These are phyloP conservation scores for Areca catechu DNA, from an alignment of 176 grass and related monocot species.

Conservation along the genomic window DNA sequence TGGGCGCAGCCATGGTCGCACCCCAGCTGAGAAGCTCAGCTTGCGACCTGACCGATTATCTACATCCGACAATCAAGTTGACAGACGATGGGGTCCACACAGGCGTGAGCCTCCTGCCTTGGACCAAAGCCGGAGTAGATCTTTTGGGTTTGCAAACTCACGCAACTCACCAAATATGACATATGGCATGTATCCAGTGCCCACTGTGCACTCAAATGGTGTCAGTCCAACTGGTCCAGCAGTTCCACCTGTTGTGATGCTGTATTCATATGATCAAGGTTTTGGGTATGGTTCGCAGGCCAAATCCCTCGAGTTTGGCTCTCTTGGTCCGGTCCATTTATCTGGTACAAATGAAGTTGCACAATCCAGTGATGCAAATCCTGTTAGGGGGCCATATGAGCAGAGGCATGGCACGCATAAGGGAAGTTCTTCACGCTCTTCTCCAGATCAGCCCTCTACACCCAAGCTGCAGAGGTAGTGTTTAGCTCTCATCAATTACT, in stretches of 20 bases:
- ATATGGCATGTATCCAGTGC: conserved; percentile 48
- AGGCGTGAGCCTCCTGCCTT: conserved; percentile 8
- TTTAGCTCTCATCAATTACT: no score
- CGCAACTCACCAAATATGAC: conserved; percentile 28
- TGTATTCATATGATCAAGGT: conserved; percentile 44
- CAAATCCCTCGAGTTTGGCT: conserved; percentile 59
- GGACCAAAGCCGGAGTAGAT: conserved; percentile 24
- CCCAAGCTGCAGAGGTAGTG: no score
- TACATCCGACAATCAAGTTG: conserved; percentile 38
- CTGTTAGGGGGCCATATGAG: conserved; percentile 41
- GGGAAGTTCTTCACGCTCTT: conserved; percentile 49
- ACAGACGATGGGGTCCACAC: conserved; percentile 43
- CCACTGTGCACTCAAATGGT: conserved; percentile 35
- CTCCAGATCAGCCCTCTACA: conserved; percentile 60
- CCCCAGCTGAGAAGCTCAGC: conserved; percentile 47
- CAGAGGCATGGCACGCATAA: conserved; percentile 38
- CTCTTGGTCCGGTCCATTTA: conserved; percentile 41
- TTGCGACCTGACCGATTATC: conserved; percentile 33
- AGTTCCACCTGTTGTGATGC: conserved; percentile 39
- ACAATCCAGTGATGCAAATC: conserved; percentile 12
- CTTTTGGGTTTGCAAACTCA: conserved; percentile 37
- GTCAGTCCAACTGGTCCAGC: conserved; percentile 22
- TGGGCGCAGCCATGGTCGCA: conserved; percentile 40
- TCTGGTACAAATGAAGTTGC: conserved; percentile 31
- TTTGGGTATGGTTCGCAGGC: conserved; percentile 28